Percentiles rank a stretch among this genome's conserved stretches.
phyloP scores from a whole-genome alignment of 306 rosid species.

The Hippophae rhamnoides region DNA sequence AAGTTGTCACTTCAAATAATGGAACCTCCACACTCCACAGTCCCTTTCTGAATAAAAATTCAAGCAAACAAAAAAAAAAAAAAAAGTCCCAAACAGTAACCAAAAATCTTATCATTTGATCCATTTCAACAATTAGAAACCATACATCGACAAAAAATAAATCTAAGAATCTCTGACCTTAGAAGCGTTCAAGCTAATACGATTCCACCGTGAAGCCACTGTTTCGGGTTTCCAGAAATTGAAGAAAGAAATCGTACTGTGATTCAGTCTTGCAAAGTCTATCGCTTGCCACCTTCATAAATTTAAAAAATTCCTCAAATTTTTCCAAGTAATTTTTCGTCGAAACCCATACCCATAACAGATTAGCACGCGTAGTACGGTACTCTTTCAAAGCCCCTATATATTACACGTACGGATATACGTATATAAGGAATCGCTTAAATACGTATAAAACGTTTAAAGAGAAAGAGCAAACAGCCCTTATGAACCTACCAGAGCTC shows the following conservation, averaged over 20 bases:
- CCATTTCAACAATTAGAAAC: not conserved
- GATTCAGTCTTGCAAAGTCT: constrained; percentile 55
- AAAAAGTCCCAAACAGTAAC: not conserved
- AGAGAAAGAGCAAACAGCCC: not conserved
- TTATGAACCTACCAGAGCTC: constrained; percentile 59
- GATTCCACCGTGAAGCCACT: constrained; percentile 58
- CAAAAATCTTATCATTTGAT: not conserved
- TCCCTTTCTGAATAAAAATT: constrained; percentile 9
- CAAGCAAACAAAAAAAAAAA: not conserved
- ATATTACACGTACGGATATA: not conserved
- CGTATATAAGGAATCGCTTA: not conserved
- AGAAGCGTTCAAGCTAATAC: constrained; percentile 66
- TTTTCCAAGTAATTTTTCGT: not conserved
- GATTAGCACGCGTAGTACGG: too few species aligned
- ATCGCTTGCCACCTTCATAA: constrained; percentile 79
- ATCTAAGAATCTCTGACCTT: constrained; percentile 27
- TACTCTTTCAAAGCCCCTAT: too few species aligned
- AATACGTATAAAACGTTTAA: not conserved
- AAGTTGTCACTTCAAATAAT: not conserved
- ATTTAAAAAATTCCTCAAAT: not conserved
- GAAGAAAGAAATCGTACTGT: constrained; percentile 79
- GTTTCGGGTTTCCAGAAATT: constrained; percentile 50
- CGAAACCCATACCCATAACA: not conserved
- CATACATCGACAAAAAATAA: not conserved
- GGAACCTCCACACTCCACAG: not conserved